phyloP scores from a whole-genome alignment of 805 yeast species.

The Suhomyces vadensis region DNA sequence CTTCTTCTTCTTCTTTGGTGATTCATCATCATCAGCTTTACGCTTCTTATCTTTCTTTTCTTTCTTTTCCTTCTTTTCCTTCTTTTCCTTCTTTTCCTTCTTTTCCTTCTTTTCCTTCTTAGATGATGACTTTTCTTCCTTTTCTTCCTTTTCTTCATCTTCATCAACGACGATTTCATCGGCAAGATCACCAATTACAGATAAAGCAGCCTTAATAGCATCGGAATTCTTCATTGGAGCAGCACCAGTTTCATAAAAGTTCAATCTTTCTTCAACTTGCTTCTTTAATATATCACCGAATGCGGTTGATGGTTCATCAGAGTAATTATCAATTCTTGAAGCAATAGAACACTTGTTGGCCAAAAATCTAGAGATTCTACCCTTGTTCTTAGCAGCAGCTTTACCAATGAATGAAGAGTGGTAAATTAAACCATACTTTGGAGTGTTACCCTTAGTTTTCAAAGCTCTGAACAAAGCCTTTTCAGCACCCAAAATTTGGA shows the following conservation, averaged over 20 bases:
- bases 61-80: conserved; percentile 38
- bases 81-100: conserved; percentile 35
- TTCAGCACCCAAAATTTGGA: conserved; percentile 96
- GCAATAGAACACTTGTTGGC: conserved; percentile 99
- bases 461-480: conserved; percentile 95
- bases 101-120: conserved; percentile 36
- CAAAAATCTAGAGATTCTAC: conserved; percentile 96
- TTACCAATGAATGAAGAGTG: conserved; percentile 93
- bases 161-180: conserved; percentile 34
- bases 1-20: conserved; percentile 46
- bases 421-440: conserved; percentile 92
- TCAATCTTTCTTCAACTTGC: conserved; percentile 97
- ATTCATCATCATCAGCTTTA: conserved; percentile 38
- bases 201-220: conserved; percentile 90
- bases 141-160: conserved; percentile 23
- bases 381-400: conserved; percentile 96
- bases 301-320: conserved; percentile 88
- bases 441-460: conserved; percentile 95
- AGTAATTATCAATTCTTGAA: conserved; percentile 95
- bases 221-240: conserved; percentile 95
- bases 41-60: conserved; percentile 40
- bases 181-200: conserved; percentile 56
- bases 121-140: conserved; percentile 27
- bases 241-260: conserved; percentile 93
- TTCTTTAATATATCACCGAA: conserved; percentile 90